A percentile compares a stretch with the other conserved stretches of the same genome.
Conservation (phyloP, 805 yeast species). For the Lipomyces sp. region DNA sequence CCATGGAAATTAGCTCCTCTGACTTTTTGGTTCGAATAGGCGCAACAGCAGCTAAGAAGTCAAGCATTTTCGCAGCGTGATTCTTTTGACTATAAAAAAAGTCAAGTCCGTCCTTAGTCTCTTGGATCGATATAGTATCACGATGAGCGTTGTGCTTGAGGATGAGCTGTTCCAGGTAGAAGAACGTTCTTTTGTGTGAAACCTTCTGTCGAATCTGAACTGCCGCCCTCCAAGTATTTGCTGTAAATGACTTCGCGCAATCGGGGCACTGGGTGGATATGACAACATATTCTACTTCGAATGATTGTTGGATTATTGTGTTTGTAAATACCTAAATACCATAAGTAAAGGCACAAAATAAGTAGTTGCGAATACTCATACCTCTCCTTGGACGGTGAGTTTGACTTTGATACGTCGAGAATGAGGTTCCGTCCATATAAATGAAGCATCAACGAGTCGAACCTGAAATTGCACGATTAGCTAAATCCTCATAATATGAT, state of each 20-base stretch:
- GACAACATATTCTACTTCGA: conserved; percentile 92
- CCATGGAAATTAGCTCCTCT: conserved; percentile 88
- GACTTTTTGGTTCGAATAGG: conserved; percentile 85
- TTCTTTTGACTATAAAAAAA: conserved; percentile 86
- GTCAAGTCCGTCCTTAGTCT: conserved; percentile 91
- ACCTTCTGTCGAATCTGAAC: conserved; percentile 98
- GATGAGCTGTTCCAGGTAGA: conserved; percentile 93
- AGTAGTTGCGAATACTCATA: neutral
- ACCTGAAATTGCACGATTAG: conserved; percentile 56
- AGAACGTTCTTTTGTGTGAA: conserved; percentile 92
- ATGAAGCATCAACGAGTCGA: conserved; percentile 88
- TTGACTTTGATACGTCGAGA: conserved; percentile 91
- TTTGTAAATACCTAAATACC: conserved; percentile 67
- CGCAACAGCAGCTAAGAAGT: conserved; percentile 80
- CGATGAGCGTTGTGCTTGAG: conserved; percentile 90
- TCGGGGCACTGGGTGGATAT: conserved; percentile 97
- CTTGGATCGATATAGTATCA: conserved; percentile 91
- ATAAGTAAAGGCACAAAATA: neutral
- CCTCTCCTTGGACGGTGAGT: conserved; percentile 92
- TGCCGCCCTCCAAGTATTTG: conserved; percentile 97
- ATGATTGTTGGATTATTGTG: conserved; percentile 89
- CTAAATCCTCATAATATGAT: neutral
- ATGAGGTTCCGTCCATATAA: conserved; percentile 99
- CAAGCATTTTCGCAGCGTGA: conserved; percentile 93
- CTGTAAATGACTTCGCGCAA: conserved; percentile 96